phyloP scores from a whole-genome alignment of 495 filamentous ascomycete genomes.

The Neurospora sp. region DNA sequence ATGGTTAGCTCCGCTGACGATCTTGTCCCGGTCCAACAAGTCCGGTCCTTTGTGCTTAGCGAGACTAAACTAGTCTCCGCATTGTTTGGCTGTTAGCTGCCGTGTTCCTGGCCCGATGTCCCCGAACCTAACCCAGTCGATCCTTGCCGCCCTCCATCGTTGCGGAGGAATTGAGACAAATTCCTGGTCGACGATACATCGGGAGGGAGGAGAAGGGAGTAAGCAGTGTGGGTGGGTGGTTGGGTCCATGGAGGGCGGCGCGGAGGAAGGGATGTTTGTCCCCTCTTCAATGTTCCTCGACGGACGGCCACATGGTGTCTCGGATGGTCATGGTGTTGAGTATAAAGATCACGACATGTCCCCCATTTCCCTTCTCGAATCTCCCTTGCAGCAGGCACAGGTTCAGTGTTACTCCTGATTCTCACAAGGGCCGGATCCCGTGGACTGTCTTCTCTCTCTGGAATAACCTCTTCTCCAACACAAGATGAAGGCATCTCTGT shows the following conservation, averaged over 20 bases:
- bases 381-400: background rate
- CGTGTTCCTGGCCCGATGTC: background rate
- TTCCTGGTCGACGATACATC: background rate
- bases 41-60: background rate
- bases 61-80: background rate
- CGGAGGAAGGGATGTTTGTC: background rate
- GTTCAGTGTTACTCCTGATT: background rate
- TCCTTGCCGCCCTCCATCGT: background rate
- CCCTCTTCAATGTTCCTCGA: background rate
- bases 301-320: background rate
- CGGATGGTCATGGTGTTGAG: background rate
- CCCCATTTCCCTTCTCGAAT: background rate
- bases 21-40: background rate
- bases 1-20: background rate
- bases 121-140: background rate
- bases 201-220: background rate
- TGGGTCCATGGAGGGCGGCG: background rate
- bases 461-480: background rate
- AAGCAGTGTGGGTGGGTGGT: background rate
- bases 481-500: slow-evolving; percentile 12
- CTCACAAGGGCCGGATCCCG: background rate
- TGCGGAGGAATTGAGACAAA: background rate
- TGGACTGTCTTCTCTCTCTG: background rate
- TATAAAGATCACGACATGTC: background rate
- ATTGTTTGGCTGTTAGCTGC: background rate